Base-by-base conservation (phyloP, 306 rosid species). In the Casuarina cunninghamiana region DNA sequence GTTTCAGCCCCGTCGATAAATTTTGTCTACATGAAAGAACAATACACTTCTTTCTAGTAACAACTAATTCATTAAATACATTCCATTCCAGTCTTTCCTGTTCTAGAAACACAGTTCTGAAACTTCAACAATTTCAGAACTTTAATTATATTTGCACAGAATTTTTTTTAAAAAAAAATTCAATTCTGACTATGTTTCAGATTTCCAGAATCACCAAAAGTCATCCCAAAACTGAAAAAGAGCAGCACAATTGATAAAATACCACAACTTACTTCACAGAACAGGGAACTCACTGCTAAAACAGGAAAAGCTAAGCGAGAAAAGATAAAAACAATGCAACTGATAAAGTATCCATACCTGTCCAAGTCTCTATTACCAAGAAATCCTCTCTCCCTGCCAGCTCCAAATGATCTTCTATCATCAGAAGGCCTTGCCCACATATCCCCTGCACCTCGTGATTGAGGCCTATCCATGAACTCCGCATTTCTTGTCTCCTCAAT, bases 391-490 rank as follows among this genome's bases (percentile, higher is more conserved):
- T 92, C 97, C 91, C 86, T 86, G 86, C 87, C 84, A 84, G 93
- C 89, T 46, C 83, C 90, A 74, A 84, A 83, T 74, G 83, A 81
- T 86, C 90, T 92, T 88, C 90, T 87, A 79, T 93, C 97, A 61
- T 95, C 99, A 67, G 75, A 77, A 73, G 90, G 90, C 80, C 87
- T 87, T 26, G 74, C 26, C 94, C 91, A 91, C n/a, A 35, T 46
- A 88, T 95, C 98, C 48, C 89, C 90, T 19, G 85, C 88, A 78
- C 97, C 98, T 26, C 91, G 97, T 19, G 94, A 93, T 61, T 73
- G 90, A 74, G 97, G 97, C 75, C 96, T 86, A 79, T 96, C 98
- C 11, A 81, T 35, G 71, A 77, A 86, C 68, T 89, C 98, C 70
- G 53, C 66, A 66, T 86, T 91, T 88, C 91, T 90, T 37, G 90